phyloP scores from a whole-genome alignment of 805 yeast species.

The Yarrowia porcina region DNA sequence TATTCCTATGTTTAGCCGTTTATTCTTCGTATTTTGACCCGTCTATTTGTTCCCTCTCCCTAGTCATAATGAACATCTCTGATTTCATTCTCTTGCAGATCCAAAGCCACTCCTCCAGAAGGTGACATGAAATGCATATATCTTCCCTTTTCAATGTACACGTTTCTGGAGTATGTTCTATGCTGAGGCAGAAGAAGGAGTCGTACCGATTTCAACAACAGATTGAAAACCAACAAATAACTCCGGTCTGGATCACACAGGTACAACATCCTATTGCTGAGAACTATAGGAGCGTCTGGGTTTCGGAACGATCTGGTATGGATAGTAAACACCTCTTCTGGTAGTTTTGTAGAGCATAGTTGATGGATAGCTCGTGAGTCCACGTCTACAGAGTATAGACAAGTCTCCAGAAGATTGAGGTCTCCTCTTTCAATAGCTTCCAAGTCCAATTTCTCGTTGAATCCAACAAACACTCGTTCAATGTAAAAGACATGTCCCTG shows the following conservation, averaged over 20 bases:
- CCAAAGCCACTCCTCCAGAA: not conserved
- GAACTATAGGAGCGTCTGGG: not conserved
- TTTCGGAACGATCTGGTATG: not conserved
- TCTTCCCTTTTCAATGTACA: not conserved
- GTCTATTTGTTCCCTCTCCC: not conserved
- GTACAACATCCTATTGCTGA: not conserved
- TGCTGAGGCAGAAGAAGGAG: not conserved
- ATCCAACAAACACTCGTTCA: not conserved
- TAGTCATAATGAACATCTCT: not conserved
- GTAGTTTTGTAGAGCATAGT: not conserved
- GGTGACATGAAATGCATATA: not conserved
- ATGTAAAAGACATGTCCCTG: slow-evolving; percentile 1
- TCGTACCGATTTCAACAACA: not conserved
- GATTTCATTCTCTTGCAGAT: not conserved
- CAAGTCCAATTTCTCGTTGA: not conserved
- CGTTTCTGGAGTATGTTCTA: not conserved
- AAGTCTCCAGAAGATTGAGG: not conserved
- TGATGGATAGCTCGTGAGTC: not conserved
- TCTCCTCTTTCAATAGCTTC: not conserved
- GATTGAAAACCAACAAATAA: not conserved
- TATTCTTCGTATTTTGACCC: not conserved
- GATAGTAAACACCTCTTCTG: not conserved
- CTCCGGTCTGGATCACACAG: not conserved
- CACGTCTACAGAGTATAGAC: not conserved
- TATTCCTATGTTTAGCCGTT: no score